Evolutionary conservation across 2,329 filamentous ascomycete species (phyloP).

Genomic region (Camillea tinctor): DNA sequence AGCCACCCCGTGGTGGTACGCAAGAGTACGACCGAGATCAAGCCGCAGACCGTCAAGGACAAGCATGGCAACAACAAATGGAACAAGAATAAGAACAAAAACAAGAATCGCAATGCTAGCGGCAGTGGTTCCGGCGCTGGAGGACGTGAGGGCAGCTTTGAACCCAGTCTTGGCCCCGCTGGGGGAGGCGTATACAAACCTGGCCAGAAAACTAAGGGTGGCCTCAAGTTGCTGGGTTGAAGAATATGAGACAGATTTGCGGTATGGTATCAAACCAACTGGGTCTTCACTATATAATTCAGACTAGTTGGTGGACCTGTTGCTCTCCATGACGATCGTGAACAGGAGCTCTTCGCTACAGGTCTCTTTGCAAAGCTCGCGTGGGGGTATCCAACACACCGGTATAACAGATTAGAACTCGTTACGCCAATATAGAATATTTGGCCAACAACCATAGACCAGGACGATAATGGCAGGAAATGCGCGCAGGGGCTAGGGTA

Average conservation of each 20-base stretch:
- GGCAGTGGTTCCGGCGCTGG: conserved; percentile 30
- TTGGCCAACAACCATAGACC: no score
- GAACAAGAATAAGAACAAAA: conserved; percentile 32
- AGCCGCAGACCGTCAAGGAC: conserved; percentile 67
- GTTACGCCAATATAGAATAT: no score
- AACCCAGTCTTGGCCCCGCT: conserved; percentile 50
- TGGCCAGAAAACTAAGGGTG: conserved; percentile 67
- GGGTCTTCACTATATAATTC: background rate
- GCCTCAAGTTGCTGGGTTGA: conserved; percentile 60
- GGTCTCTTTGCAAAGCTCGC: no score
- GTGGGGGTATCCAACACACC: no score
- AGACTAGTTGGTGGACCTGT: no score
- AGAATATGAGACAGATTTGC: background rate
- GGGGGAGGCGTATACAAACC: conserved; percentile 59
- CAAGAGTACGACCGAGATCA: conserved; percentile 90
- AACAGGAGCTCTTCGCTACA: no score
- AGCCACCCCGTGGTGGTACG: conserved; percentile 88
- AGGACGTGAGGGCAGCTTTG: conserved; percentile 36
- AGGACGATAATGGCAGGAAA: no score
- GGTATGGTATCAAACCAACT: background rate
- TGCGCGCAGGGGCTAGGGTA: no score
- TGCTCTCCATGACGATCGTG: no score
- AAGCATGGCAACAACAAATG: conserved; percentile 27
- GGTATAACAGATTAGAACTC: no score
- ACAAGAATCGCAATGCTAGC: conserved; percentile 34